Evolutionary conservation across 805 yeast genomes (phyloP), one percentile per base, ranked within the genome.

Genomic region (Ogataea trehaloabstinens): DNA sequence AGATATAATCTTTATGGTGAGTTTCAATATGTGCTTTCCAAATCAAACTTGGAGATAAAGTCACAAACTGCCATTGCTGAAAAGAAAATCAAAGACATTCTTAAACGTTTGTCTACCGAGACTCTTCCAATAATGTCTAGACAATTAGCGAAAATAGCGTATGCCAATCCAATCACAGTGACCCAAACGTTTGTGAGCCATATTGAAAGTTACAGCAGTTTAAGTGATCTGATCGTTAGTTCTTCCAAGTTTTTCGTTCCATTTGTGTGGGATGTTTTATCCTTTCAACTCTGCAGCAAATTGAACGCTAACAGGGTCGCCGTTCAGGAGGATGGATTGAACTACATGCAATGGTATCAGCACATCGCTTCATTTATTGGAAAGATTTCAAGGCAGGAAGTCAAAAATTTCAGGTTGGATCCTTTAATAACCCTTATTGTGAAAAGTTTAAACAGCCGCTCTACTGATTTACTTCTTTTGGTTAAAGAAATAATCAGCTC

Each of bases 151-250:
- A 80, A 81, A 47, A 69, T 87, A 10, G 74, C 89, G 16, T 80
- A 78, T 42, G 64, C 84, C 1, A 87, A 87, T 56, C 97, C 98
- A 2, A 56, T 89, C 15, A 83, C 95, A 2, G 78, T 89, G 11
- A 75, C 90, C 31, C 64, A 76, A 17, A 81, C 85, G 0, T 72
- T 86, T 32, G 69, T 90, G 8, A 78, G 78, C 32, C 96, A 88
- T 55, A 78, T 91, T 46, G 98, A 91, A 60, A 87, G 93, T 65
- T 91, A 91, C 56, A 95, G 85, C 55, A 91, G 91, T 55, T 74
- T 91, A 46, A 84, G 82, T 31, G 80, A 78, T 27, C 68, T 91
- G 41, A 79, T 91, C 5, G 89, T 87, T 7, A 82, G 82, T 33
- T 77, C 93, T 5, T 88, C 96, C 0, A 67, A 78, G 28, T 82